phyloP scores from a whole-genome alignment of 1,284 basidiomycete species.

The Fomitopsis betulina region DNA sequence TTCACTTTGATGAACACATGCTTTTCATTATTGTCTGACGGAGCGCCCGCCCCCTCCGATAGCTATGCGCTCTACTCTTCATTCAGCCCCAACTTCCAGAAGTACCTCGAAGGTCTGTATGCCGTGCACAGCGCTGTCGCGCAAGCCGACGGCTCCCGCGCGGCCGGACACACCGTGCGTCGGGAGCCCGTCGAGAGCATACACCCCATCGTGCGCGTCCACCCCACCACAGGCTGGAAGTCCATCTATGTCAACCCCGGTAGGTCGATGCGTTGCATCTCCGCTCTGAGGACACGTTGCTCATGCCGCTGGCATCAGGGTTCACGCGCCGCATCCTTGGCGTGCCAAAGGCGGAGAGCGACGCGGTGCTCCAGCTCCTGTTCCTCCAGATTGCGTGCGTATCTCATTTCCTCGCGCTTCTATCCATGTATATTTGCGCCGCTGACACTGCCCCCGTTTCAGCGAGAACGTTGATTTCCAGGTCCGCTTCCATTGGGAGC shows the following conservation, averaged over 20 bases:
- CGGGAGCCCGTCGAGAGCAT: conserved; percentile 65
- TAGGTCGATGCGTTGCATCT: conserved; percentile 19
- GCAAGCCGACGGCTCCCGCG: conserved; percentile 64
- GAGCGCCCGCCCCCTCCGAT: conserved; percentile 5
- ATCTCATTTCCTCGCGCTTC: no score
- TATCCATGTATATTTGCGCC: background rate
- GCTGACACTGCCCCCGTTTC: background rate
- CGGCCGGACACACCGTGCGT: conserved; percentile 60
- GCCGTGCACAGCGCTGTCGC: conserved; percentile 67
- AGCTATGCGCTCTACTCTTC: conserved; percentile 69
- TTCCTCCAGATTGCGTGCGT: conserved; percentile 54
- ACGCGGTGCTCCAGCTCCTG: conserved; percentile 64
- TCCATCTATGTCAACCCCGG: conserved; percentile 70
- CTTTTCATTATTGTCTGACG: conserved; percentile 12
- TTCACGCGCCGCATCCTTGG: conserved; percentile 71
- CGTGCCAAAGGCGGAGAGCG: conserved; percentile 76
- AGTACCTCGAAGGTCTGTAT: conserved; percentile 59
- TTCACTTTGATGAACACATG: conserved; percentile 1
- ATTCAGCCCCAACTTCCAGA: conserved; percentile 61
- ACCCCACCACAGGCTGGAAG: conserved; percentile 83
- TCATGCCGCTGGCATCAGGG: conserved; percentile 32
- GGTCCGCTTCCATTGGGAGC: conserved; percentile 68
- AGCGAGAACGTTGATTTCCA: conserved; percentile 66
- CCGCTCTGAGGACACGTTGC: conserved; percentile 19
- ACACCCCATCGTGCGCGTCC: conserved; percentile 67